A percentile compares a stretch with the other conserved stretches of the same genome.
These are phyloP conservation scores for Cyclaneusma minus DNA, from an alignment of 2,329 filamentous ascomycete species.

Conservation along the genomic window DNA sequence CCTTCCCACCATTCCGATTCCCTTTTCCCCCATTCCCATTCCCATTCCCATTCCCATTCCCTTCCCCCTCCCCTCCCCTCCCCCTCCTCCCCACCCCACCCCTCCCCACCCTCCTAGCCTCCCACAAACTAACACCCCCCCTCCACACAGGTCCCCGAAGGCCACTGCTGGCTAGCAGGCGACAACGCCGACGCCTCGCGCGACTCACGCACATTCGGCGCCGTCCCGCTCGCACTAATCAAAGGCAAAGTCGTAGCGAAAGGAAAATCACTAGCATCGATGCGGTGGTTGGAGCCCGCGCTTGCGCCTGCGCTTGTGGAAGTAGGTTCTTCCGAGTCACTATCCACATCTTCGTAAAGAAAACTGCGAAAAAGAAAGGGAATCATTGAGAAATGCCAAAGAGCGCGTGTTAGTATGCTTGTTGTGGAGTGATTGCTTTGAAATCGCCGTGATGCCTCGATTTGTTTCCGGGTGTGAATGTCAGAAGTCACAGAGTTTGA, in stretches of 20 bases:
- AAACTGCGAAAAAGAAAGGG: not conserved
- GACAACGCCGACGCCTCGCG: slow-evolving; percentile 75
- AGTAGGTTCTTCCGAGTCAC: slow-evolving; percentile 1
- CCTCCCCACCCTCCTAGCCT: too few species aligned
- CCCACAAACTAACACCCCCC: too few species aligned
- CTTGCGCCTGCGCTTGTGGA: slow-evolving; percentile 19
- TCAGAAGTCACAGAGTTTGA: too few species aligned
- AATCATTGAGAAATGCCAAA: too few species aligned
- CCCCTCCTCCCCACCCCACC: too few species aligned
- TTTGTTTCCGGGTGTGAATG: too few species aligned
- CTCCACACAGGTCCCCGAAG: slow-evolving; percentile 73
- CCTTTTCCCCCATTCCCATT: not conserved
- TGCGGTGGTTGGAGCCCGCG: slow-evolving; percentile 32
- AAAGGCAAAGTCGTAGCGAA: slow-evolving; percentile 65
- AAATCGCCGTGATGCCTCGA: too few species aligned
- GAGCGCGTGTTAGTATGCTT: too few species aligned
- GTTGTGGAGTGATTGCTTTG: too few species aligned
- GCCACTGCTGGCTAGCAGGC: slow-evolving; percentile 82
- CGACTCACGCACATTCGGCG: slow-evolving; percentile 78
- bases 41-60: too few species aligned
- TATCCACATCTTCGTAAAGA: not conserved
- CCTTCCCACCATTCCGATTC: too few species aligned
- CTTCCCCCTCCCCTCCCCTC: too few species aligned
- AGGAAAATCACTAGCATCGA: slow-evolving; percentile 32
- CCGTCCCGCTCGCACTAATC: slow-evolving; percentile 71